Base-by-base conservation (phyloP, 805 yeast species). In the Candida ascalaphidarum region DNA sequence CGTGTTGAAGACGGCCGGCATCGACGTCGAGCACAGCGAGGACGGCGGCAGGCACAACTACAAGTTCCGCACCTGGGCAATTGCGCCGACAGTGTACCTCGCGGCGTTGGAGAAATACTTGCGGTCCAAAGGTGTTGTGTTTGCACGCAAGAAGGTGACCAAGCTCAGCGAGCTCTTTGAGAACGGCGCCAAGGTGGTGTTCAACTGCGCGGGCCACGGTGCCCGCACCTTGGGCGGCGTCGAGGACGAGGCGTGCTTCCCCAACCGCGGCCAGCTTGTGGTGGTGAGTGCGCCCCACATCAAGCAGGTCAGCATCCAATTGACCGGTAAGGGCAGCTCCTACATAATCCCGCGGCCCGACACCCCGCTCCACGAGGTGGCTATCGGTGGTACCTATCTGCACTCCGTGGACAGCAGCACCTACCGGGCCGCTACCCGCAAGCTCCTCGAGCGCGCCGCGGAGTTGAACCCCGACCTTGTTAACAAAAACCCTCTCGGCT, bases 241-340 rank as follows among this genome's bases (percentile, higher is more conserved):
- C 11, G 54, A 58, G 13, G 94, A 83, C 44, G 35, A 55, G 7
- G 53, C 57, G 1, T 69, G 78, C 12, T 79, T 75, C 39, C 89
- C 94, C 6, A 73, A 82, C 1, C 61, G 94, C 33, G 94, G 94
- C 4, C 94, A 82, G 45, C 85, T 81, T 15, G 78, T 81, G 12
- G 77, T 81, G 7, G 64, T 81, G 14, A 68, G 63, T 35, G 84
- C 85, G 0, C 85, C 86, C 3, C 8, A 17, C 8, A 17, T 17
- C 8, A 6, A 8, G 8, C 74, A 72, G 40, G 80, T 79, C 47
- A 53, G 52, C 35, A 45, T 73, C 61, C 55, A 72, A 29, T 76
- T 81, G 81, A 79, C 80, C n/a, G 52, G 48, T 3, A 70, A 65
- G 26, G 62, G 58, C 33, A 55, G 81, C 4, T 78, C 85, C 1